Percentiles rank a stretch among this genome's conserved stretches.
phyloP scores from a whole-genome alignment of 208 protist species.

The Endotrypanum monterogeii region DNA sequence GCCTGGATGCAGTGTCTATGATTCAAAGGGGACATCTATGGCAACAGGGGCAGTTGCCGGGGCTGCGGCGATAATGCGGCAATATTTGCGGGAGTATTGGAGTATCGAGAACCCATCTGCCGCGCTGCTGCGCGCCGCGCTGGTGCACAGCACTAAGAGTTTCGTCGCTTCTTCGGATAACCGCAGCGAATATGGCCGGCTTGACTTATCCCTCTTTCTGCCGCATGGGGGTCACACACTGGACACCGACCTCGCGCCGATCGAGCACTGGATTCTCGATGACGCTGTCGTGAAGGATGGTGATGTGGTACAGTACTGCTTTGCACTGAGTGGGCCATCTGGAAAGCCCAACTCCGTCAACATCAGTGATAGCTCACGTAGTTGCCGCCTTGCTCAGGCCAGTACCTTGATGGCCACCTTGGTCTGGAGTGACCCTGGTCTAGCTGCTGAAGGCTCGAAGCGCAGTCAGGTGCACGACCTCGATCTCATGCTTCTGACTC shows the following conservation, averaged over 20 bases:
- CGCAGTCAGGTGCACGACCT: conserved; percentile 79
- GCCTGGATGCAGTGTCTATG: conserved; percentile 34
- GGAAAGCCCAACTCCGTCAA: not conserved
- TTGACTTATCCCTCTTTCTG: conserved; percentile 70
- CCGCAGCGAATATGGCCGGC: conserved; percentile 54
- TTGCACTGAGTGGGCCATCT: conserved; percentile 1
- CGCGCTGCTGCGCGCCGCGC: conserved; percentile 56
- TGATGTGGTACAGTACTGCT: conserved; percentile 28
- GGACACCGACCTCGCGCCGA: conserved; percentile 5
- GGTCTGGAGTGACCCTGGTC: conserved; percentile 81
- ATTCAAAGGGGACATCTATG: conserved; percentile 91
- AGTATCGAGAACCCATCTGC: conserved; percentile 43
- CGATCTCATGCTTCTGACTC: conserved; percentile 76
- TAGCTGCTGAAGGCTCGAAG: conserved; percentile 53
- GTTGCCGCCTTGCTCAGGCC: conserved; percentile 10
- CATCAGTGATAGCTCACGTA: not conserved
- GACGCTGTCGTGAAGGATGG: conserved; percentile 20
- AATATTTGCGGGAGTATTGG: conserved; percentile 73
- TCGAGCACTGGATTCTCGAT: conserved; percentile 25
- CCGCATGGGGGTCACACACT: conserved; percentile 19
- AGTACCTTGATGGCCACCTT: conserved; percentile 61
- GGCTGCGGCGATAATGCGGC: conserved; percentile 76
- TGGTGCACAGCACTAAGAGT: conserved; percentile 52
- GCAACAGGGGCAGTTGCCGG: conserved; percentile 81
- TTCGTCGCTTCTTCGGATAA: conserved; percentile 1